Base-by-base conservation (phyloP, 352 stramenopile genomes). In the Pythium pyrilobum region DNA sequence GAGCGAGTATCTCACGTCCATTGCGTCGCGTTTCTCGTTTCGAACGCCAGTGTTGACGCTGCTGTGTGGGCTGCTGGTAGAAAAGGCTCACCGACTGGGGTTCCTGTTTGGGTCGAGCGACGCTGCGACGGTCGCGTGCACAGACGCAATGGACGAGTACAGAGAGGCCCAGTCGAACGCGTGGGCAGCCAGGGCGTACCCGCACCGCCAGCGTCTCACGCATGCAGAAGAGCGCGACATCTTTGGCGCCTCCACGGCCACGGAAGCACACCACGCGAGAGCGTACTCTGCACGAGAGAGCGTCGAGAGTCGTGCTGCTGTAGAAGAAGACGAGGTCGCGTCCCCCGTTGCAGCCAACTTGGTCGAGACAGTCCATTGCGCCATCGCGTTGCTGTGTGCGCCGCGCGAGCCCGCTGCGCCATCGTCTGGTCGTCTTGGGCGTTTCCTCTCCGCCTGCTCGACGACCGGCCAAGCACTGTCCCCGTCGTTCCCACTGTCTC, bases 41-140 rank as follows among this genome's bases (percentile, higher is more conserved):
- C 72, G 61, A 3, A 68, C 78, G 21, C 70, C 70, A 23, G 65
- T 52, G 4, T 56, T 81, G 10, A 73, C 63, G 40, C 63, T 83
- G 15, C 8, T 80, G 20, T 63, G 47, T 11, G 56, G 59, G 21
- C 31, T 52, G n/a, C 53, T 81, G 27, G 40, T 77, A 0, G 21
- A 52, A 23, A 60, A 74, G 18, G 64, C 67, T 0, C 29, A 51
- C 12, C 56, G 67, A 10, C 15, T 50, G 25, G 41, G 13, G 13
- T 64, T 64, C 49, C 27, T 63, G 16, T 57, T 42, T 44, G 27
- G 9, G n/a, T 16, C 12, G 12, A 18, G 37, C 45, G 48, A 36
- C 0, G 23, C 13, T 2, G 3, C 15, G 46, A 1, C 7, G 13
- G 32, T 37, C 18, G 18, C 25, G 10, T 28, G 37, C 13, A 25